Evolutionary conservation across 148 eudicot species (phyloP), one percentile per base, ranked within the genome.

Genomic region (Rhododendron henanense): DNA sequence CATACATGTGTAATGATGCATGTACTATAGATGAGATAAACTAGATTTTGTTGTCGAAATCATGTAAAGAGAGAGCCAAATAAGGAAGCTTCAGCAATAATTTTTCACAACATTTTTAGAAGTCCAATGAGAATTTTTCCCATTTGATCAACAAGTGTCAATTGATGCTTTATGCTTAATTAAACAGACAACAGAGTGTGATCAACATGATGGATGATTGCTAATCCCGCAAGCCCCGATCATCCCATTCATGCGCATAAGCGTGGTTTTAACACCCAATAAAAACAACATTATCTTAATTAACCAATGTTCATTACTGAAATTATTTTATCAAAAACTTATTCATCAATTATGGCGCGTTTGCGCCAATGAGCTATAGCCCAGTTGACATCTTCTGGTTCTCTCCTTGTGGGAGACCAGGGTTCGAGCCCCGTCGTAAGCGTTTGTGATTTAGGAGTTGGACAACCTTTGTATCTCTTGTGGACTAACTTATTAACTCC

Each of bases 221-320:
- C 73, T 35, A 53, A 57, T 11, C 39, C 79, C 83, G 79, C 86
- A 84, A 79, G 82, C 84, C 82, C 44, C 44, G 35, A 33, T 79
- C 37, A 84, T 59, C 74, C 84, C 65, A 21, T 61, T 44, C 84
- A 82, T 61, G 84, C 84, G 73, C 84, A 39, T 82, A 82, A 82
- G 84, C 75, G 31, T 82, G 84, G 19, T 80, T 51, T 47, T 21
- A 79, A 51, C 73, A 9, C 15, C 15, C 1, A n/a, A 7, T n/a
- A 65, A 65, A 25, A 25, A 65, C 33, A 65, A 25, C 31, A n/a
- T 65, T 65, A 65, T 65, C 73, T 65, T 65, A 23, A 63, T 0
- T 13, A 55, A 15, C 21, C 11, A 65, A 65, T 21, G 0, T 65
- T 65, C 33, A 10, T 65, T 25, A 65, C 31, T 10, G 2, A 2